phyloP scores from a whole-genome alignment of 148 eudicot genomes.

The Chenopodium berlandieri region DNA sequence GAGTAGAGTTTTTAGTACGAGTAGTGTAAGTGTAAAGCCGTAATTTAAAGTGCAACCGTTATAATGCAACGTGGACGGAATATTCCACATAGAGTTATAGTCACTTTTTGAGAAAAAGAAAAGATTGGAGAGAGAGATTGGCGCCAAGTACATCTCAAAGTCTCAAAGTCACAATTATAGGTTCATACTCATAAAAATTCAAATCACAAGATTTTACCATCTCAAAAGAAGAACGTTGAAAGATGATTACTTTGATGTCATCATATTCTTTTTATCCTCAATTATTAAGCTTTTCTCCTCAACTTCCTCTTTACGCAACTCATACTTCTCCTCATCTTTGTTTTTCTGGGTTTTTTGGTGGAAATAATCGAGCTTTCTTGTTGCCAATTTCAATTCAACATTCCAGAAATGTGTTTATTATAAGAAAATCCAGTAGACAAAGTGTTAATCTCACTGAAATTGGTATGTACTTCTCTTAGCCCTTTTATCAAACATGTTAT shows the following conservation, averaged over 20 bases:
- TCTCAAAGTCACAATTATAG: neutral
- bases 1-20: too few relatives aligned
- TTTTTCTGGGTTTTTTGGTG: neutral
- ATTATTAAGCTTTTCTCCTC: slow-evolving; percentile 12
- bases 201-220: neutral
- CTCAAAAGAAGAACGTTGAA: neutral
- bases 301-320: neutral
- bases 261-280: slow-evolving; percentile 15
- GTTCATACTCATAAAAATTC: neutral
- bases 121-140: neutral
- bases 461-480: slow-evolving; percentile 34
- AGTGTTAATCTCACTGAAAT: neutral
- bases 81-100: neutral
- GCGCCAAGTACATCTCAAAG: slow-evolving; percentile 16
- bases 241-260: slow-evolving; percentile 9
- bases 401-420: neutral
- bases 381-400: slow-evolving; percentile 14
- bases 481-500: slow-evolving; percentile 40
- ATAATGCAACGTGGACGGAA: neutral
- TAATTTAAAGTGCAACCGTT: too few relatives aligned
- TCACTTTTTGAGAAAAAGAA: neutral
- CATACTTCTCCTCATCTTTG: neutral
- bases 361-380: slow-evolving; percentile 1
- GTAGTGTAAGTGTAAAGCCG: too few relatives aligned
- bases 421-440: neutral